These are phyloP conservation scores for Aphanomyces euteiches DNA, from an alignment of 352 stramenopile genomes.

Conservation along the genomic window DNA sequence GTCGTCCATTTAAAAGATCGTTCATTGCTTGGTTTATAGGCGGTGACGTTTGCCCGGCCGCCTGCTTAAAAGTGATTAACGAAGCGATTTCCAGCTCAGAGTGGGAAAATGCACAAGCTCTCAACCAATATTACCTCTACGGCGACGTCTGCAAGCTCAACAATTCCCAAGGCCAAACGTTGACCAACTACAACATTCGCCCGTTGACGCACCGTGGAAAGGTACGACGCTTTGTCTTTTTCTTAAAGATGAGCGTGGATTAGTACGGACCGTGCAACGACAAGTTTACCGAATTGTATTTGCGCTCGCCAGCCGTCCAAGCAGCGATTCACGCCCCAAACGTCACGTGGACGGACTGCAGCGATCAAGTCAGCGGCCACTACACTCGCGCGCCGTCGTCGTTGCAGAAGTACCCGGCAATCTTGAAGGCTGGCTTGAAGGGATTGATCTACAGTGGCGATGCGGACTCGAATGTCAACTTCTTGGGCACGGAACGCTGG, in stretches of 20 bases:
- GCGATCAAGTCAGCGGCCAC: constrained; percentile 42
- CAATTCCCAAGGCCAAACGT: constrained; percentile 28
- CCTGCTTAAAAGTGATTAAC: constrained; percentile 35
- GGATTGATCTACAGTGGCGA: constrained; percentile 64
- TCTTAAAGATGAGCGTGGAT: no score
- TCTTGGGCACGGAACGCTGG: constrained; percentile 60
- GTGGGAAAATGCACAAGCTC: no score
- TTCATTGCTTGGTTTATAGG: neutral
- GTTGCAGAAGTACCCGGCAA: constrained; percentile 54
- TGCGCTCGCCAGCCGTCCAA: constrained; percentile 51
- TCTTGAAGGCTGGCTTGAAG: constrained; percentile 43
- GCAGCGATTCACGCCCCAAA: constrained; percentile 51
- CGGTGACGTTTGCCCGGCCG: constrained; percentile 36
- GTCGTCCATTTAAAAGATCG: constrained; percentile 14
- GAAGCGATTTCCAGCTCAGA: constrained; percentile 30
- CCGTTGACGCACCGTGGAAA: constrained; percentile 43
- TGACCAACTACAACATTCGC: constrained; percentile 33
- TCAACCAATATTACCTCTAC: constrained; percentile 83
- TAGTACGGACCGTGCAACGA: constrained; percentile 44
- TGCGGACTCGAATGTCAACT: constrained; percentile 64
- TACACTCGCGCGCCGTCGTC: constrained; percentile 48
- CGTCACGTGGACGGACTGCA: constrained; percentile 52
- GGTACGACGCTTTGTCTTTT: constrained; percentile 23
- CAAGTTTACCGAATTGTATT: constrained; percentile 47
- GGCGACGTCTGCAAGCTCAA: constrained; percentile 38